A percentile compares a stretch with the other conserved stretches of the same genome.
These are phyloP conservation scores for Populus ilicifolia DNA, from an alignment of 345 rosid species.

Conservation along the genomic window DNA sequence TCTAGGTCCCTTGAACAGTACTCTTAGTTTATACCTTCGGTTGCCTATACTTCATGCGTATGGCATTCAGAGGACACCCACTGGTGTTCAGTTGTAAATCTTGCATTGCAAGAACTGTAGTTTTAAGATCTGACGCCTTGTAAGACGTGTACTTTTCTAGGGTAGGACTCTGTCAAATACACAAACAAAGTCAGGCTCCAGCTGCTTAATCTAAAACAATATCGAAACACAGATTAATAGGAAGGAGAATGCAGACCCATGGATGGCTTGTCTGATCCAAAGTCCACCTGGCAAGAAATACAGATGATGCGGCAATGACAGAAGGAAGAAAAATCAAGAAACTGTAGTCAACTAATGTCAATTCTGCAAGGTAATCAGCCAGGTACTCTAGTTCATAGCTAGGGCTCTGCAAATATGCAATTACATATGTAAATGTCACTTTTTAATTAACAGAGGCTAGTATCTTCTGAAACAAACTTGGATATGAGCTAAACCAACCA, in stretches of 20 bases:
- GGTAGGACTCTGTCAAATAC: conserved; percentile 58
- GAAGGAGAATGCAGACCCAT: conserved; percentile 57
- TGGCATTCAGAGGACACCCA: conserved; percentile 63
- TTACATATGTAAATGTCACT: not conserved
- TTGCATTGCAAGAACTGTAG: conserved; percentile 51
- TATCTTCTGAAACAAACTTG: not conserved
- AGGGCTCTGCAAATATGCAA: conserved; percentile 53
- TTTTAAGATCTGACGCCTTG: conserved; percentile 57
- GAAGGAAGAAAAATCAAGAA: conserved; percentile 79
- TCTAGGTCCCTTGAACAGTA: not conserved
- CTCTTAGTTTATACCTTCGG: conserved; percentile 45
- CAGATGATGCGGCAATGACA: conserved; percentile 80
- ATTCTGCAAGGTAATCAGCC: conserved; percentile 74
- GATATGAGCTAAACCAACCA: not conserved
- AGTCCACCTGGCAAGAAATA: conserved; percentile 92
- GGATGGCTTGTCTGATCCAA: conserved; percentile 73
- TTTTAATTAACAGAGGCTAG: not conserved
- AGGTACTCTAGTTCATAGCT: conserved; percentile 69
- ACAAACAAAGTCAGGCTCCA: conserved; percentile 4
- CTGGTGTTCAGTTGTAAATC: conserved; percentile 60
- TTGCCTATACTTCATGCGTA: conserved; percentile 65
- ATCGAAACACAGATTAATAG: not conserved
- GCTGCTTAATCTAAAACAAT: conserved; percentile 4
- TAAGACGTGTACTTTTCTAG: conserved; percentile 73
- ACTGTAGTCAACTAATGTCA: conserved; percentile 56